phyloP scores from a whole-genome alignment of 495 filamentous ascomycete species.

The Aspergillus coremiiformis region DNA sequence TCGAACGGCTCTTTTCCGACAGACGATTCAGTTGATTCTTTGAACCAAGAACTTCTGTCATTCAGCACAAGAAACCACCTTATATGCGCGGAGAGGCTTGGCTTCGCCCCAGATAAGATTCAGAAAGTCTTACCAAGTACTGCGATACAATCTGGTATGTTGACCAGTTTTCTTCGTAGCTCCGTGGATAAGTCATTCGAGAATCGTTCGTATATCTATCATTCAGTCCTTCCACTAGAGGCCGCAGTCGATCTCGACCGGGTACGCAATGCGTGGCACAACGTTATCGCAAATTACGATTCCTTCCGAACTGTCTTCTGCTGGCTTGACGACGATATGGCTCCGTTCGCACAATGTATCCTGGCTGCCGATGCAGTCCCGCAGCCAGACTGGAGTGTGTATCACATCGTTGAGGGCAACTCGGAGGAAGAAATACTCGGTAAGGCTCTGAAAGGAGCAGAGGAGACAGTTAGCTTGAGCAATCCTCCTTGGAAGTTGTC shows the following conservation, averaged over 20 bases:
- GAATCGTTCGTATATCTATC: conserved; percentile 54
- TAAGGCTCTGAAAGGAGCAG: conserved; percentile 13
- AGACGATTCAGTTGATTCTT: neutral
- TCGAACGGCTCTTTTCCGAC: neutral
- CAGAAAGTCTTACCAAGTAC: conserved; percentile 65
- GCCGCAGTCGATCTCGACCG: conserved; percentile 26
- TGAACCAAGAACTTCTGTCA: neutral
- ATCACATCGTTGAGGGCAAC: conserved; percentile 10
- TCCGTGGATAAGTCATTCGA: conserved; percentile 20
- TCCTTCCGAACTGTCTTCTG: conserved; percentile 61
- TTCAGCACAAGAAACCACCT: conserved; percentile 10
- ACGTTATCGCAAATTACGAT: conserved; percentile 35
- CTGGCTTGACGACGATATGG: conserved; percentile 55
- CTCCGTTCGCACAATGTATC: conserved; percentile 55
- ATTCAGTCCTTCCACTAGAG: conserved; percentile 49
- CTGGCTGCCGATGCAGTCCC: neutral
- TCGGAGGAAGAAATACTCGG: conserved; percentile 21
- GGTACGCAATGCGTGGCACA: conserved; percentile 45
- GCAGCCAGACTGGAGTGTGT: conserved; percentile 37
- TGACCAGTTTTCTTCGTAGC: conserved; percentile 51
- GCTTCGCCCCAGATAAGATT: conserved; percentile 38
- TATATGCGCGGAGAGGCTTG: conserved; percentile 37
- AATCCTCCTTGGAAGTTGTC: conserved; percentile 28
- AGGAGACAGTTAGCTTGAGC: conserved; percentile 12
- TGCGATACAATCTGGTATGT: conserved; percentile 66